These are phyloP conservation scores for Thalassiosira ordinaria DNA, from an alignment of 352 stramenopile species.

Conservation along the genomic window DNA sequence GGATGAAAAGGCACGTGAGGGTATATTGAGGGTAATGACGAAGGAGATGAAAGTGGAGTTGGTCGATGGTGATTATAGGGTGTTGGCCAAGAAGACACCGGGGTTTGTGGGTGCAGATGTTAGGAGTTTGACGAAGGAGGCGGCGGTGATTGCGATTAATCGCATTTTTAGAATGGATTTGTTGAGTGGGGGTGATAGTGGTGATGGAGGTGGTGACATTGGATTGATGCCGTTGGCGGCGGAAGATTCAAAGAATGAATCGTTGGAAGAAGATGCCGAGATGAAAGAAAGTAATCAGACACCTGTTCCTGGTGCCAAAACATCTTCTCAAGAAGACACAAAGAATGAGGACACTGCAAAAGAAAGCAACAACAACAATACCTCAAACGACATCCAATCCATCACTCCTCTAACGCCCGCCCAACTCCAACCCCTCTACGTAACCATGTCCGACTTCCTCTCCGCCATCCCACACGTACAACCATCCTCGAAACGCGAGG, in stretches of 20 bases:
- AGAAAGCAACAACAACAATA: too few relatives aligned
- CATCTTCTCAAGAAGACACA: neutral
- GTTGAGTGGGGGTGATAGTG: conserved; percentile 3
- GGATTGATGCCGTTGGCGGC: too few relatives aligned
- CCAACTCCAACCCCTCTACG: conserved; percentile 91
- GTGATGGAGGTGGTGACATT: neutral
- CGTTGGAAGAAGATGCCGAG: conserved; percentile 1
- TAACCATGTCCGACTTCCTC: conserved; percentile 98
- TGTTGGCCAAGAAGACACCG: conserved; percentile 92
- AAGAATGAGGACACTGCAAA: conserved; percentile 1
- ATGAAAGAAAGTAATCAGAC: too few relatives aligned
- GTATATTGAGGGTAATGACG: conserved; percentile 95
- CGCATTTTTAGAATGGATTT: too few relatives aligned
- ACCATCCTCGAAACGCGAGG: conserved; percentile 97
- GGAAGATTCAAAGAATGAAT: conserved; percentile 20
- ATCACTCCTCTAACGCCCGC: conserved; percentile 88
- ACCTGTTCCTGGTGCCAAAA: too few relatives aligned
- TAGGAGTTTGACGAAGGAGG: conserved; percentile 97
- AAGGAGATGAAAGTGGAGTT: conserved; percentile 92
- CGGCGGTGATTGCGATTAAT: conserved; percentile 95
- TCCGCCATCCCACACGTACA: conserved; percentile 95
- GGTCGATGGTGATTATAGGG: conserved; percentile 90
- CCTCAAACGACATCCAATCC: conserved; percentile 52
- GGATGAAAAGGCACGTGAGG: conserved; percentile 92
- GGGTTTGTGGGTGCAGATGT: conserved; percentile 98